These are phyloP conservation scores for Grigorovia yakushimaensis DNA, from an alignment of 805 yeast species.

Conservation along the genomic window DNA sequence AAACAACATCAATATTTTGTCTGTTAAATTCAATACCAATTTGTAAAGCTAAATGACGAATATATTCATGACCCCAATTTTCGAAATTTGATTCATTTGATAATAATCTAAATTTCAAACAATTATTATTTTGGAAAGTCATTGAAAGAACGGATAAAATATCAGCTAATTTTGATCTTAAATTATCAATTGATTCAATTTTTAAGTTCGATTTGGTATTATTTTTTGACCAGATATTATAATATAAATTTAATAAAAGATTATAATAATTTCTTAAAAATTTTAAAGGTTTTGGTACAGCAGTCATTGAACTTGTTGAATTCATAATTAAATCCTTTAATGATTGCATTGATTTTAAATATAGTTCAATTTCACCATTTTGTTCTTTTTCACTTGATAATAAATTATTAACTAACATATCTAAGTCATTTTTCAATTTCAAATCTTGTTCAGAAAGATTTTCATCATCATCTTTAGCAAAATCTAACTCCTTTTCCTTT, in stretches of 20 bases:
- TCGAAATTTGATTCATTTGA: conserved; percentile 50
- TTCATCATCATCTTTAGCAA: conserved; percentile 45
- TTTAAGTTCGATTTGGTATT: not conserved
- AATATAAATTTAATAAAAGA: conserved; percentile 45
- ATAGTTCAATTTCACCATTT: conserved; percentile 31
- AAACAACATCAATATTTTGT: conserved; percentile 13
- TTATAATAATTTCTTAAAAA: conserved; percentile 84
- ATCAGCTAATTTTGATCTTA: conserved; percentile 65
- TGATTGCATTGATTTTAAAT: conserved; percentile 52
- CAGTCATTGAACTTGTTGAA: conserved; percentile 97
- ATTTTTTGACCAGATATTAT: conserved; percentile 49
- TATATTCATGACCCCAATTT: conserved; percentile 97
- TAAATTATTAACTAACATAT: conserved; percentile 73
- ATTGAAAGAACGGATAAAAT: conserved; percentile 86
- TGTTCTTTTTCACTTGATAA: conserved; percentile 34
- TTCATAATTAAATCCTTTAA: conserved; percentile 76
- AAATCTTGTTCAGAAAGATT: conserved; percentile 91
- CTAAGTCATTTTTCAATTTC: conserved; percentile 77
- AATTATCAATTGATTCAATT: conserved; percentile 20
- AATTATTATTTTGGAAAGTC: conserved; percentile 83
- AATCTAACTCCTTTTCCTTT: conserved; percentile 5
- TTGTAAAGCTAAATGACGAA: conserved; percentile 91
- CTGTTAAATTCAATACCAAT: conserved; percentile 80
- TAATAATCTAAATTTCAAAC: conserved; percentile 66
- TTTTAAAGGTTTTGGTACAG: conserved; percentile 97